Percentiles rank a stretch among this genome's conserved stretches.
These are phyloP conservation scores for Luffa aegyptiaca DNA, from an alignment of 306 rosid genomes.

Conservation along the genomic window DNA sequence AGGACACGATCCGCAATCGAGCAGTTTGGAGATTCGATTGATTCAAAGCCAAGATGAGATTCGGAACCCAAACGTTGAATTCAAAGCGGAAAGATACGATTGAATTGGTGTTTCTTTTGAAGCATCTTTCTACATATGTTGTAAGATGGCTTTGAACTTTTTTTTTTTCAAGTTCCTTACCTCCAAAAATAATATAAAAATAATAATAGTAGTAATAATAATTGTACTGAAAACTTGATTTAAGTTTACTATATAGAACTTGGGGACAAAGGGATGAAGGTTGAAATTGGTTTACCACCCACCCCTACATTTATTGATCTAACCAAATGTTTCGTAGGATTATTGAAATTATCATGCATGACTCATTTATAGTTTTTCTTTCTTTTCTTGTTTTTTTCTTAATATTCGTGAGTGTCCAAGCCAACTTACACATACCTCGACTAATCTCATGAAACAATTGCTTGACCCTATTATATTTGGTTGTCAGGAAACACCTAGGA, in stretches of 20 bases:
- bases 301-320: background rate
- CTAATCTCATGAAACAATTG: too few relatives aligned
- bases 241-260: background rate
- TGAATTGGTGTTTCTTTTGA: slow-evolving; percentile 10
- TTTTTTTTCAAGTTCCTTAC: background rate
- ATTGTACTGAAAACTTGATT: background rate
- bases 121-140: background rate
- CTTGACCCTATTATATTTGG: too few relatives aligned
- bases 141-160: background rate
- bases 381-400: too few relatives aligned
- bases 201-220: background rate
- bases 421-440: too few relatives aligned
- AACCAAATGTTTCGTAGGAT: background rate
- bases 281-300: background rate
- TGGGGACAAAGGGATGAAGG: background rate
- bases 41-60: slow-evolving; percentile 75
- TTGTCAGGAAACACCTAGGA: too few relatives aligned
- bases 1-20: slow-evolving; percentile 62
- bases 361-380: background rate
- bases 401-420: too few relatives aligned
- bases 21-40: slow-evolving; percentile 63
- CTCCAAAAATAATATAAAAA: background rate
- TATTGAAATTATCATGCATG: background rate
- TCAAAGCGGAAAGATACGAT: slow-evolving; percentile 46
- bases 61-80: slow-evolving; percentile 38